A percentile compares a stretch with the other conserved stretches of the same genome.
These are phyloP conservation scores for Beauveria varroae DNA, from an alignment of 2,329 filamentous ascomycete genomes.

Conservation along the genomic window DNA sequence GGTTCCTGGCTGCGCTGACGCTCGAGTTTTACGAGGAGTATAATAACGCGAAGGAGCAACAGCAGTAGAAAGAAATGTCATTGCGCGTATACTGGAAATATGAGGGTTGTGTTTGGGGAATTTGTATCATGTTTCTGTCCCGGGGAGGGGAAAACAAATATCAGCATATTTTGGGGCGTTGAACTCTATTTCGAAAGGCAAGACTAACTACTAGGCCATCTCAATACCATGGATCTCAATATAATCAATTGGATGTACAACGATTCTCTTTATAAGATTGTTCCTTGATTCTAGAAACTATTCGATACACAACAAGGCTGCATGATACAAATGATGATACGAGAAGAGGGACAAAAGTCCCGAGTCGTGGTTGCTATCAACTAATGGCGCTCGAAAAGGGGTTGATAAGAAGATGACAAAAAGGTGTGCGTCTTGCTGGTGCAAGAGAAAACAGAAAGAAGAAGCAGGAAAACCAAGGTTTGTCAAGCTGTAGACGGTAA, in stretches of 20 bases:
- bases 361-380: neutral
- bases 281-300: neutral
- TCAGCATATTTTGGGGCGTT: constrained; percentile 2
- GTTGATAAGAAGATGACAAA: too few relatives aligned
- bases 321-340: constrained; percentile 3
- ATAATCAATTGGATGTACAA: too few relatives aligned
- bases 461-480: too few relatives aligned
- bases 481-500: neutral
- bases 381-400: too few relatives aligned
- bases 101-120: neutral
- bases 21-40: constrained; percentile 85
- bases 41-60: constrained; percentile 11
- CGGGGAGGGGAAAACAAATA: neutral
- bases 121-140: neutral
- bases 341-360: neutral
- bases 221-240: too few relatives aligned
- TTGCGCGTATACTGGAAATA: neutral
- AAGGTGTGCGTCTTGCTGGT: too few relatives aligned
- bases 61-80: neutral
- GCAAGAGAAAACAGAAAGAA: too few relatives aligned
- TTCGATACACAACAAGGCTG: neutral
- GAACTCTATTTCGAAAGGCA: neutral
- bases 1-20: constrained; percentile 84
- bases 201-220: too few relatives aligned
- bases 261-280: neutral